Evolutionary conservation across 805 yeast genomes (phyloP).

Genomic region (Candida piceae): DNA sequence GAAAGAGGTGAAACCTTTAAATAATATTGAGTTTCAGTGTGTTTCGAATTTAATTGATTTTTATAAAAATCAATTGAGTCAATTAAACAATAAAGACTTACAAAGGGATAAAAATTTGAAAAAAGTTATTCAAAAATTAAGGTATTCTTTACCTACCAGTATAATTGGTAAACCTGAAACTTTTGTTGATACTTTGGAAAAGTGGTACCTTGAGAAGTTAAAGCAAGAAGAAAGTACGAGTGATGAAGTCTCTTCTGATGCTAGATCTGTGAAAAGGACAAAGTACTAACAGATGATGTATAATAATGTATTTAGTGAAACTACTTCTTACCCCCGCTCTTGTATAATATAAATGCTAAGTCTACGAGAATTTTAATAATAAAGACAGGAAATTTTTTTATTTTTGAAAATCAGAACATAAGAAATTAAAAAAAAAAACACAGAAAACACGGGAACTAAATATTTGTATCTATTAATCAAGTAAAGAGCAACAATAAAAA

Average conservation of each 20-base stretch:
- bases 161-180: constrained; percentile 22
- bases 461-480: not conserved
- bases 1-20: constrained; percentile 4
- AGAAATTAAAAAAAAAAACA: too few species aligned
- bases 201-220: constrained; percentile 13
- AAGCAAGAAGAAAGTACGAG: not conserved
- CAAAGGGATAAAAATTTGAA: constrained; percentile 12
- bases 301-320: too few species aligned
- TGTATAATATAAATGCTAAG: too few species aligned
- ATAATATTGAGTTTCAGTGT: constrained; percentile 16
- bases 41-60: constrained; percentile 19
- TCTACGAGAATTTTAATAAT: too few species aligned
- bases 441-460: too few species aligned
- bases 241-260: not conserved
- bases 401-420: too few species aligned
- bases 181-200: constrained; percentile 19
- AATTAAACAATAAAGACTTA: constrained; percentile 8
- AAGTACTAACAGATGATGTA: too few species aligned
- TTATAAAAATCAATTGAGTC: constrained; percentile 17
- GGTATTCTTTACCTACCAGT: constrained; percentile 14
- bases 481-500: constrained; percentile 1
- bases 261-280: too few species aligned
- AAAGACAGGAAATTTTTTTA: too few species aligned
- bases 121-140: constrained; percentile 13
- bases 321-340: too few species aligned